Evolutionary conservation across 441 rosid genomes (phyloP).

Genomic region (Rhodomyrtus psidioides): DNA sequence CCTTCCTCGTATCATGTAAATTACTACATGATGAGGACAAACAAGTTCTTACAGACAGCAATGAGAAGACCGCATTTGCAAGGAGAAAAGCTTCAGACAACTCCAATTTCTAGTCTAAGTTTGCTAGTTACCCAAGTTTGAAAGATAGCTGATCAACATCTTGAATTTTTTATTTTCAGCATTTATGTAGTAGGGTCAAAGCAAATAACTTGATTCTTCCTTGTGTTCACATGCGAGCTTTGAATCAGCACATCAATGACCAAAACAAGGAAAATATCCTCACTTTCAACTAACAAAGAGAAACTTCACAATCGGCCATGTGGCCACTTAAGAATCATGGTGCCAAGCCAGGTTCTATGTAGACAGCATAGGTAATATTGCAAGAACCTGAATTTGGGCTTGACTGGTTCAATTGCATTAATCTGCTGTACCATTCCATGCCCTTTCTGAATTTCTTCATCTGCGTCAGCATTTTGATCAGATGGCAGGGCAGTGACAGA

Average conservation of each 20-base stretch:
- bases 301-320: neutral
- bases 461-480: neutral
- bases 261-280: neutral
- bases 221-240: neutral
- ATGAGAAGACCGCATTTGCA: neutral
- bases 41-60: neutral
- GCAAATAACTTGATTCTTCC: neutral
- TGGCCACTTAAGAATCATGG: neutral
- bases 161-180: neutral
- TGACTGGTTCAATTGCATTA: neutral
- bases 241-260: neutral
- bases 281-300: neutral
- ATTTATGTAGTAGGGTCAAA: neutral
- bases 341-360: neutral
- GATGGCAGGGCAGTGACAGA: constrained; percentile 7
- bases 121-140: neutral
- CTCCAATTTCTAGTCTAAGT: neutral
- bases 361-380: neutral
- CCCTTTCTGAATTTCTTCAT: neutral
- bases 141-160: neutral
- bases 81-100: neutral
- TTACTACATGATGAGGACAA: neutral
- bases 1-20: neutral
- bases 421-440: neutral
- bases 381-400: constrained; percentile 34